A percentile compares a stretch with the other conserved stretches of the same genome.
Conservation (phyloP, 2,329 filamentous ascomycete species). For the Keithomyces neogunnii region DNA sequence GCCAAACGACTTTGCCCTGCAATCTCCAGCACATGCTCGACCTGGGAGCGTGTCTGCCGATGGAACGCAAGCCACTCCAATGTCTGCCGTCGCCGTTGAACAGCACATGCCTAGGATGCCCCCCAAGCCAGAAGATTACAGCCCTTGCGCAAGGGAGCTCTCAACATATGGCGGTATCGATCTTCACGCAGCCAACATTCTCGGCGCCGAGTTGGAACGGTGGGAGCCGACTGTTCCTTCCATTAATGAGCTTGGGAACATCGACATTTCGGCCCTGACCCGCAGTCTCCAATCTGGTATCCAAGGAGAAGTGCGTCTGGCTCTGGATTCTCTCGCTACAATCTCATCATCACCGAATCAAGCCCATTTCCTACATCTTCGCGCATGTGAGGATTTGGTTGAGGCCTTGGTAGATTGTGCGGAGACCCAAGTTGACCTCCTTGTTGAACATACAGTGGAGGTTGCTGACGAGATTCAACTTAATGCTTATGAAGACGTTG, state of each 20-base stretch:
- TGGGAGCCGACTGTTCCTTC: slow-evolving; percentile 68
- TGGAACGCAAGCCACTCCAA: slow-evolving; percentile 16
- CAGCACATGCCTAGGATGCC: slow-evolving; percentile 29
- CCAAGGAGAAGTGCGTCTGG: slow-evolving; percentile 79
- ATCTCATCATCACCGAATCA: slow-evolving; percentile 55
- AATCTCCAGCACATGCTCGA: slow-evolving; percentile 35
- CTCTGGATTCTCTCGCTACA: slow-evolving; percentile 72
- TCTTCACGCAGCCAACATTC: slow-evolving; percentile 51
- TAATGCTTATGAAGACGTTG: slow-evolving; percentile 77
- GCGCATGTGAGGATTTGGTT: slow-evolving; percentile 77
- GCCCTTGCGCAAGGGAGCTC: slow-evolving; percentile 44
- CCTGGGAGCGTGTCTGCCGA: slow-evolving; percentile 32
- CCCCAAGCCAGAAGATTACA: slow-evolving; percentile 43
- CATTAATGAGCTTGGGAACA: slow-evolving; percentile 70
- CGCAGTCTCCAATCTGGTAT: slow-evolving; percentile 87
- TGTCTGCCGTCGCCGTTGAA: slow-evolving; percentile 14
- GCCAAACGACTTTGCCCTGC: slow-evolving; percentile 33
- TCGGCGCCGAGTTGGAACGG: slow-evolving; percentile 58
- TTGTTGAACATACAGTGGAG: slow-evolving; percentile 78
- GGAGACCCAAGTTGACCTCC: slow-evolving; percentile 74
- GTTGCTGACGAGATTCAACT: slow-evolving; percentile 81
- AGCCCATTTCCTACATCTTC: slow-evolving; percentile 57
- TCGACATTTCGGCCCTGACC: slow-evolving; percentile 84
- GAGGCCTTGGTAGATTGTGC: slow-evolving; percentile 86
- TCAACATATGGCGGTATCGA: slow-evolving; percentile 65